These are phyloP conservation scores for Kwoniella bestiolae DNA, from an alignment of 768 basidiomycete species.

Conservation along the genomic window DNA sequence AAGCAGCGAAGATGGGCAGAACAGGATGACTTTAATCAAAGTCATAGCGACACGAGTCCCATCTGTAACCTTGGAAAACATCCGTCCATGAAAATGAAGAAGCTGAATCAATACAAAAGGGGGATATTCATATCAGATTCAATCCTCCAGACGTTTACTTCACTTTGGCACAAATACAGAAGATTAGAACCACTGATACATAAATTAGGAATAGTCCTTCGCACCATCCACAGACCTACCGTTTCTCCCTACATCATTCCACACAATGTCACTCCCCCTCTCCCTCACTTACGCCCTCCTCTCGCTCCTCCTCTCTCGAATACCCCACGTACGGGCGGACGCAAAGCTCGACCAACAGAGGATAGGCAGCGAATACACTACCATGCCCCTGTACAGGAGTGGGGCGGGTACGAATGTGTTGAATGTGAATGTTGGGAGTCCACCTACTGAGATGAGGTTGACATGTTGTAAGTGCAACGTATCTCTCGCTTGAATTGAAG, in stretches of 20 bases:
- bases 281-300: background rate
- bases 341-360: slow-evolving; percentile 20
- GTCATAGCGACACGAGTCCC: too few species aligned
- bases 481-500: too few species aligned
- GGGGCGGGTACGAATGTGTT: slow-evolving; percentile 50
- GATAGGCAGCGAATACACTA: slow-evolving; percentile 41
- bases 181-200: too few species aligned
- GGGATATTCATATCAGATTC: too few species aligned
- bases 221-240: too few species aligned
- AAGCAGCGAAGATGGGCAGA: background rate
- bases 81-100: too few species aligned
- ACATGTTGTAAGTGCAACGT: slow-evolving; percentile 48
- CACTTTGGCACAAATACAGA: too few species aligned
- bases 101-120: too few species aligned
- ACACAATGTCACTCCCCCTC: background rate
- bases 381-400: slow-evolving; percentile 43
- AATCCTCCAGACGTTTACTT: too few species aligned
- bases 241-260: too few species aligned
- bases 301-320: background rate
- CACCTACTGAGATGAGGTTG: slow-evolving; percentile 40
- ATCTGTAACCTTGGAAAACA: too few species aligned
- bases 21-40: background rate
- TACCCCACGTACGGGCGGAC: slow-evolving; percentile 15
- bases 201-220: too few species aligned
- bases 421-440: slow-evolving; percentile 36